These are phyloP conservation scores for Eremothecium sinecaudum DNA, from an alignment of 1,139 yeast genomes.

Conservation along the genomic window DNA sequence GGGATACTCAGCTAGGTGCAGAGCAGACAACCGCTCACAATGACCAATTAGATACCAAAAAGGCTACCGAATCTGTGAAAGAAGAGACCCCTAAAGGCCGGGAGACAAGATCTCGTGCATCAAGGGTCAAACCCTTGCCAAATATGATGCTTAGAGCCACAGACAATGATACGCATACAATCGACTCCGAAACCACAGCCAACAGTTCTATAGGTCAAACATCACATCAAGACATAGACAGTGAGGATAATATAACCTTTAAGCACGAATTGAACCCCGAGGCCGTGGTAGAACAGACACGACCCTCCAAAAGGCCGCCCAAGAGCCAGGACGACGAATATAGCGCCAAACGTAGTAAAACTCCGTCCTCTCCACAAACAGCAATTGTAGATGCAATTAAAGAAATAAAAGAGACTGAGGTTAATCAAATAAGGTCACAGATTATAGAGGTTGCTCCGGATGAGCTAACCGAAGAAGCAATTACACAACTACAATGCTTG, in stretches of 20 bases:
- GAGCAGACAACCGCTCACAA: not conserved
- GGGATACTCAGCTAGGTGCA: not conserved
- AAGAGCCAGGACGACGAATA: not conserved
- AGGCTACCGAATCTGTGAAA: not conserved
- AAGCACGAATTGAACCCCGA: not conserved
- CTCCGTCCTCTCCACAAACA: not conserved
- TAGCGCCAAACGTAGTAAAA: not conserved
- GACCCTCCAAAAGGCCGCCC: not conserved
- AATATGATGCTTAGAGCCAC: not conserved
- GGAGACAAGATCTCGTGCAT: not conserved
- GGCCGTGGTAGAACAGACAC: not conserved
- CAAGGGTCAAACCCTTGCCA: not conserved
- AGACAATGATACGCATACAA: not conserved
- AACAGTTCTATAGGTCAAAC: not conserved
- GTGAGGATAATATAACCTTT: not conserved
- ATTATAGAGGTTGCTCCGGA: slow-evolving; percentile 22
- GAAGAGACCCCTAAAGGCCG: not conserved
- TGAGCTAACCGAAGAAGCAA: slow-evolving; percentile 28
- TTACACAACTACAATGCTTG: slow-evolving; percentile 25
- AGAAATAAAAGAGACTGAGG: slow-evolving; percentile 28
- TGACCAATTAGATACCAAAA: not conserved
- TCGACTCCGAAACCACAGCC: not conserved
- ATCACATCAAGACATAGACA: not conserved
- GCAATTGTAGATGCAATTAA: slow-evolving; percentile 27
- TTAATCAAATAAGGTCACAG: slow-evolving; percentile 21